Base-by-base conservation (phyloP, 2,329 filamentous ascomycete species). In the Colletotrichum tofieldiae region DNA sequence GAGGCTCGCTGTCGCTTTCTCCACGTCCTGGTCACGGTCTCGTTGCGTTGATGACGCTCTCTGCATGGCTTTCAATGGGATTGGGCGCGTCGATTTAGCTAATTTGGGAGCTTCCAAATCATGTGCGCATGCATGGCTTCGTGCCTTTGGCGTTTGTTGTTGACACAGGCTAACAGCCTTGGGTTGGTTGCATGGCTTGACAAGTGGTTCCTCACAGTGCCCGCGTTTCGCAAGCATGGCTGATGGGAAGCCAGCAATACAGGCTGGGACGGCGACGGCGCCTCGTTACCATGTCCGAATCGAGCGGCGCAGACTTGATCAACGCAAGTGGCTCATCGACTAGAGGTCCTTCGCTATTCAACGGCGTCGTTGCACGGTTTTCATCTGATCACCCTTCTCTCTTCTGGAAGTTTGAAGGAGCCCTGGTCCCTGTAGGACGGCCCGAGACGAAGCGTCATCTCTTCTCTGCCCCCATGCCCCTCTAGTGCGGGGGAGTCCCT, bases 351-450 rank as follows among this genome's bases (percentile, higher is more conserved):
- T n/a, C 29, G n/a, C 6, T 41, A 11, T 26, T 41, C 39, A 45
- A 37, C 49, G 26, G 37, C 49, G 32, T 47, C 5, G 32, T 18
- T 29, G 56, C 51, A 58, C 51, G 58, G 58, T 18, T 52, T 45
- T 69, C 59, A 45, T 72, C 59, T 60, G 65, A 69, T 60, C 39
- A 20, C 39, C 45, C 11, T 52, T 41, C 35, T 39, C 54, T 47
- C 45, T 54, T 60, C 37, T 60, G 26, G 59, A 59, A 64, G 56
- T 14, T 39, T 43, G 54, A 14, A 54, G 12, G 52, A 35, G 32
- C 54, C 70, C 65, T 26, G 65, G 66, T 70, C 65, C 70, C 67
- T 70, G 70, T 70, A 60, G 54, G 60, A 32, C 70, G 70, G 70
- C 52, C 70, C 70, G 70, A 72, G 47, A 70, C 54, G 65, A 72